Conservation (phyloP, 192 early-diverging fungal species). For the Coemansia sp. region DNA sequence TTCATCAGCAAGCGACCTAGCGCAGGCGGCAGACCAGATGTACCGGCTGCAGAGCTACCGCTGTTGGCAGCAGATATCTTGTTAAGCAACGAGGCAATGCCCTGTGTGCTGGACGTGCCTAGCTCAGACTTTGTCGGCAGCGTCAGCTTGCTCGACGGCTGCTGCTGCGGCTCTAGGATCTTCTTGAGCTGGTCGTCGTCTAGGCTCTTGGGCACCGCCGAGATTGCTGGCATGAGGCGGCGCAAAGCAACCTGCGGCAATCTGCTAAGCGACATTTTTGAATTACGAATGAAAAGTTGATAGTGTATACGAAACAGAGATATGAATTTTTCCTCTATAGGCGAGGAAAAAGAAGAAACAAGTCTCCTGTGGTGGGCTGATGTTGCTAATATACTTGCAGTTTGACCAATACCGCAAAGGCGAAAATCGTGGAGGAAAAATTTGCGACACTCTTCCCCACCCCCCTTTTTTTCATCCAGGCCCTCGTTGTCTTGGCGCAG, state of each 20-base stretch:
- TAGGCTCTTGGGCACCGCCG: slow-evolving; percentile 48
- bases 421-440: too few species aligned
- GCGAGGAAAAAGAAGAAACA: not conserved
- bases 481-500: too few species aligned
- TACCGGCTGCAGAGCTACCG: not conserved
- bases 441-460: too few species aligned
- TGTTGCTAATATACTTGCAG: slow-evolving; percentile 9
- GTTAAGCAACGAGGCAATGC: slow-evolving; percentile 26
- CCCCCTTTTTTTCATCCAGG: too few species aligned
- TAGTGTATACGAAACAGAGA: slow-evolving; percentile 1
- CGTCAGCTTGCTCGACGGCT: slow-evolving; percentile 11
- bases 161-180: slow-evolving; percentile 42
- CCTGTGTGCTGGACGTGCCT: slow-evolving; percentile 8
- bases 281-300: not conserved
- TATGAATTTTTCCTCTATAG: not conserved
- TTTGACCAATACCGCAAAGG: not conserved
- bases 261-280: slow-evolving; percentile 51
- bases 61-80: slow-evolving; percentile 10
- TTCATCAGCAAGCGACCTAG: slow-evolving; percentile 30
- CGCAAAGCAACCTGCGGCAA: slow-evolving; percentile 53
- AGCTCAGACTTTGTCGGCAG: slow-evolving; percentile 27
- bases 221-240: slow-evolving; percentile 48
- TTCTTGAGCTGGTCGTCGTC: slow-evolving; percentile 55
- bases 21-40: slow-evolving; percentile 10
- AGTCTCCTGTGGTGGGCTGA: not conserved